Base-by-base conservation (phyloP, 768 basidiomycete genomes). In the Collybia sp. region DNA sequence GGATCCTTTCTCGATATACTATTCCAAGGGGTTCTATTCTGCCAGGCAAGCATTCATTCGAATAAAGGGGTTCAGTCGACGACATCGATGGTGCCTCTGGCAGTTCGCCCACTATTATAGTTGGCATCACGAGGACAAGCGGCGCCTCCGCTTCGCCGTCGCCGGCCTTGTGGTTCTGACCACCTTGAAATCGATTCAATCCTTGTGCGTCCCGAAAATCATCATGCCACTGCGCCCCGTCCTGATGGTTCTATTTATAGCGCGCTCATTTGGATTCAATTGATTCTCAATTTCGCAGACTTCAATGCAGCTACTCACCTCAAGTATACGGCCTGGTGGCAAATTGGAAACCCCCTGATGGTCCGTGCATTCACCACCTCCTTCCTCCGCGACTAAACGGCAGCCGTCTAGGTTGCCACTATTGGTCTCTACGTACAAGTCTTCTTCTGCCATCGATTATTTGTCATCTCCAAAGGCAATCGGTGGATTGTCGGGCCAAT, bases 241-340 rank as follows among this genome's bases (percentile, higher is more conserved):
- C 5, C 35, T 36, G 31, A 25, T n/a, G n/a, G 25, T 25, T 25
- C 4, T 25, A 25, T 25, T 25, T 8, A 25, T 25, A 68, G 64
- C 43, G 59, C 58, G 15, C 39, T 60, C 8, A 41, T 60, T 5
- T 68, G 66, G 66, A 61, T 65, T 13, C 52, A 58, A 30, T 54
- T 57, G 15, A 58, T 68, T 20, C 34, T 49, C 3, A 46, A 58
- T 40, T 64, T 66, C 46, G 53, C 49, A 6, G 64, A 63, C 38
- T 44, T 65, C 6, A 20, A 59, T 0, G 61, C 57, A 1, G 66
- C 65, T 1, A 58, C 66, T 40, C 30, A 50, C 12, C 49, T 65
- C 19, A 62, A 53, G 31, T 64, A 61, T 43, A 62, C 63, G 2
- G 44, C 58, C 3, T 68, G 66, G 66, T 66, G 61, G 60, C 58